Evolutionary conservation across 2,329 filamentous ascomycete genomes (phyloP), one percentile per base, ranked within the genome.

Genomic region (Fusarium redolens): DNA sequence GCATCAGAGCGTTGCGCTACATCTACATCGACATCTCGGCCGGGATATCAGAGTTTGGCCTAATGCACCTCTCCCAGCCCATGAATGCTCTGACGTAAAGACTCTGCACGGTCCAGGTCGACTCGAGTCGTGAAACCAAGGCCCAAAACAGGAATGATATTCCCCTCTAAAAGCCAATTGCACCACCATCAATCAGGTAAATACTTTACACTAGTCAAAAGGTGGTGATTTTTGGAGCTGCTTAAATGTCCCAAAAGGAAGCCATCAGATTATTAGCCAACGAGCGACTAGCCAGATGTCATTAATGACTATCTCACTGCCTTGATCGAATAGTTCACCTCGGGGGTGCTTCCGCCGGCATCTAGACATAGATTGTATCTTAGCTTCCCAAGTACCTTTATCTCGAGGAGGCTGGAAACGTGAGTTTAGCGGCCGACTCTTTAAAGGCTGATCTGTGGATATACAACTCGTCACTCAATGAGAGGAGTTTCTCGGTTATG

Each of bases 11-110:
- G 57, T 68, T 71, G 63, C 50, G 62, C 38, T 45, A 57, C 28
- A 66, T 66, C 61, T 58, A 50, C 25, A 65, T 65, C 35, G 18
- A 38, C 28, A 64, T 56, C 62, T 73, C 70, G 70, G 61, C 70
- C 54, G 57, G 65, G 66, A 71, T 54, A 68, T 68, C 70, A 67
- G 59, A 63, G 66, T 73, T 73, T 60, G 66, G 48, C 18, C 70
- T 73, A 73, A 73, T 43, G 62, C 68, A 68, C 28, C 48, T 55
- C 31, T 61, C 18, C 37, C 40, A 59, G 35, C 31, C 54, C 40
- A 57, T 57, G 40, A 28, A 48, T 56, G 40, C 41, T 57, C 59
- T 73, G 70, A 73, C 70, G 70, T 73, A 73, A 73, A 59, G 66
- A 40, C 22, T 51, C 55, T 55, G 66, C 63, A 68, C 55, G 48